These are phyloP conservation scores for Rossbeevera mucosa DNA, from an alignment of 768 basidiomycete species.

Conservation along the genomic window DNA sequence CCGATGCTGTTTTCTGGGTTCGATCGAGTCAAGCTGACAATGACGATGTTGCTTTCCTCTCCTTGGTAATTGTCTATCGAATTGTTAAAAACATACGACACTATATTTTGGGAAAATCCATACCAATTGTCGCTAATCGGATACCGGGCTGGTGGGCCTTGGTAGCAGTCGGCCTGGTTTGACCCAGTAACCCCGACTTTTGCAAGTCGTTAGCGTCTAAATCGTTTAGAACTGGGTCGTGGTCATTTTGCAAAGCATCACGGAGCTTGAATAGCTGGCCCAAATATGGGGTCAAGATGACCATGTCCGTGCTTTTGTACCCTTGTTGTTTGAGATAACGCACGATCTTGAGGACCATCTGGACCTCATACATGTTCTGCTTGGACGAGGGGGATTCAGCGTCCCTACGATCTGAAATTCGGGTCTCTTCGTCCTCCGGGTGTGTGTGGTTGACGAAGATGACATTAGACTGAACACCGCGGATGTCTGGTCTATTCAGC, in stretches of 20 bases:
- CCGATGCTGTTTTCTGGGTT: slow-evolving; percentile 56
- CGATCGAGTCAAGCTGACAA: slow-evolving; percentile 58
- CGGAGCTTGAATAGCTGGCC: slow-evolving; percentile 56
- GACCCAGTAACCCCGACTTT: slow-evolving; percentile 49
- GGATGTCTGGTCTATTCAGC: slow-evolving; percentile 43
- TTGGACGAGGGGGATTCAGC: slow-evolving; percentile 50
- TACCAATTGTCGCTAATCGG: slow-evolving; percentile 66
- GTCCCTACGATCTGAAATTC: slow-evolving; percentile 46
- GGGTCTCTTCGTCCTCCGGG: slow-evolving; percentile 47
- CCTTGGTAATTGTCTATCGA: slow-evolving; percentile 69
- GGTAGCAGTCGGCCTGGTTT: slow-evolving; percentile 30
- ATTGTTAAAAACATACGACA: neutral
- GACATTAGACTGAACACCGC: slow-evolving; percentile 54
- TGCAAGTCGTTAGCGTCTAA: slow-evolving; percentile 58
- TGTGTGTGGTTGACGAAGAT: slow-evolving; percentile 57
- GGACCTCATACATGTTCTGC: slow-evolving; percentile 54
- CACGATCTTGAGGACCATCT: slow-evolving; percentile 64
- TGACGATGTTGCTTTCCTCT: slow-evolving; percentile 67
- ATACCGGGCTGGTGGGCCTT: slow-evolving; percentile 39
- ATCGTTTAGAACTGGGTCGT: slow-evolving; percentile 61
- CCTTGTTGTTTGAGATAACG: slow-evolving; percentile 67
- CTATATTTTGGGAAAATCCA: slow-evolving; percentile 2
- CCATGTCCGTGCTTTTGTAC: slow-evolving; percentile 55
- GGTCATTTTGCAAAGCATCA: slow-evolving; percentile 37
- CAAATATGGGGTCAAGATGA: slow-evolving; percentile 65